These are phyloP conservation scores for Chlamydomonas sp. DNA, from an alignment of 139 green algal genomes.

Conservation along the genomic window DNA sequence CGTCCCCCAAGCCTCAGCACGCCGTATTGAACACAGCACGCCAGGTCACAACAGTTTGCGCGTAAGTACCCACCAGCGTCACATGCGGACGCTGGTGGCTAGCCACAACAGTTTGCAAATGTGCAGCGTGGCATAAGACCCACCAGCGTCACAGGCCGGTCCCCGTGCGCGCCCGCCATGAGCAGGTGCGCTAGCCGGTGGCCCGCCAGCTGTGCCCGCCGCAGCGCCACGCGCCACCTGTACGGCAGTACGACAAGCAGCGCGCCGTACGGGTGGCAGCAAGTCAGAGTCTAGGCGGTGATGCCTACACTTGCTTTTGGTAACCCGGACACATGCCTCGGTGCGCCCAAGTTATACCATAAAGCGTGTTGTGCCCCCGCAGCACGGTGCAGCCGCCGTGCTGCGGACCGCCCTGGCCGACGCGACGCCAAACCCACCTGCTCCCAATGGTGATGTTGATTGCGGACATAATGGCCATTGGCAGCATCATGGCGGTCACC, in stretches of 20 bases:
- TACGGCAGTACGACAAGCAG: not conserved
- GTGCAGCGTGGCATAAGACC: too few species aligned
- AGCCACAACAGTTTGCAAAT: too few species aligned
- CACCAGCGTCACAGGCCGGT: conserved; percentile 64
- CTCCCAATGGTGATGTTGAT: conserved; percentile 58
- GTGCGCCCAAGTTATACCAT: too few species aligned
- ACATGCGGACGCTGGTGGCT: too few species aligned
- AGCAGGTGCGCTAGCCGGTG: conserved; percentile 76
- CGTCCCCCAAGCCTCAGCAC: too few species aligned
- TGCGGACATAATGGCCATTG: conserved; percentile 54
- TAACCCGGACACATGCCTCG: too few species aligned
- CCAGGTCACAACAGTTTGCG: too few species aligned
- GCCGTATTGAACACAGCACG: too few species aligned
- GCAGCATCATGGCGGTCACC: conserved; percentile 62
- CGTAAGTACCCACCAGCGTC: too few species aligned
- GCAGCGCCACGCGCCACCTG: conserved; percentile 41
- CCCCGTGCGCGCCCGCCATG: conserved; percentile 64
- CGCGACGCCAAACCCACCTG: conserved; percentile 29
- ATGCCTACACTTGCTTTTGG: too few species aligned
- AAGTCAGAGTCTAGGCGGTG: too few species aligned
- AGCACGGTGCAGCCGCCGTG: not conserved
- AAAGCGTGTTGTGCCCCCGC: not conserved
- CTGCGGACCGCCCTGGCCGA: not conserved
- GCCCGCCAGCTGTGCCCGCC: conserved; percentile 48
- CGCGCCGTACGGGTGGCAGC: not conserved